phyloP scores from a whole-genome alignment of 495 filamentous ascomycete species.

The Aspergillus indologenus region DNA sequence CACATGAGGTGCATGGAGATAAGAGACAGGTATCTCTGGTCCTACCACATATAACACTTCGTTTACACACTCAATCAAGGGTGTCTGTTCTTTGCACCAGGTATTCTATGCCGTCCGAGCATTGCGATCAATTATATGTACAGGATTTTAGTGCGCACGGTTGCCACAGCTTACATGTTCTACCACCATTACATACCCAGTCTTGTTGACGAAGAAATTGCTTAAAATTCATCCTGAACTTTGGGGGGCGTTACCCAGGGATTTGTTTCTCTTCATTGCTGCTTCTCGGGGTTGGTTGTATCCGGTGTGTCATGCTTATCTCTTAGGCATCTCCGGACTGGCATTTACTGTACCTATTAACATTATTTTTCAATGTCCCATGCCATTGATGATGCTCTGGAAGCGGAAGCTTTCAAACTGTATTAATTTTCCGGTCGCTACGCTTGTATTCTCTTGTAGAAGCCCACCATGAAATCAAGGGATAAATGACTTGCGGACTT shows the following conservation, averaged over 20 bases:
- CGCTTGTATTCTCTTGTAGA: no score
- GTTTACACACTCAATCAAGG: neutral
- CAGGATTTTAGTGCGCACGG: slow-evolving; percentile 8
- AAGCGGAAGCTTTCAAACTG: neutral
- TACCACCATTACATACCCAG: slow-evolving; percentile 17
- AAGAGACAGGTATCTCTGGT: slow-evolving; percentile 1
- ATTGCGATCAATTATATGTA: slow-evolving; percentile 5
- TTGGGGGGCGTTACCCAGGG: slow-evolving; percentile 23
- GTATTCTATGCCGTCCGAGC: neutral
- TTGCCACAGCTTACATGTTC: slow-evolving; percentile 12
- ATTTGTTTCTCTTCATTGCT: slow-evolving; percentile 8
- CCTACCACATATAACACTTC: slow-evolving; percentile 2
- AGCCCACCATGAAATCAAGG: no score
- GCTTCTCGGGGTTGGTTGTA: slow-evolving; percentile 12
- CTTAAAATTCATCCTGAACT: slow-evolving; percentile 31
- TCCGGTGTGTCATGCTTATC: slow-evolving; percentile 17
- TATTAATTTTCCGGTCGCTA: neutral
- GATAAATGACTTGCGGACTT: no score
- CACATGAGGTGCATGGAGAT: neutral
- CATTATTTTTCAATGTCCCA: neutral
- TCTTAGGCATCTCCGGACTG: slow-evolving; percentile 18
- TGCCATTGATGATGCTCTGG: neutral
- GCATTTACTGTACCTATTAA: slow-evolving; percentile 31
- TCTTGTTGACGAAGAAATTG: slow-evolving; percentile 31
- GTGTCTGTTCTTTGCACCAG: neutral